Evolutionary conservation across 1,284 basidiomycete genomes (phyloP).

Genomic region (Ustilago trichophora): DNA sequence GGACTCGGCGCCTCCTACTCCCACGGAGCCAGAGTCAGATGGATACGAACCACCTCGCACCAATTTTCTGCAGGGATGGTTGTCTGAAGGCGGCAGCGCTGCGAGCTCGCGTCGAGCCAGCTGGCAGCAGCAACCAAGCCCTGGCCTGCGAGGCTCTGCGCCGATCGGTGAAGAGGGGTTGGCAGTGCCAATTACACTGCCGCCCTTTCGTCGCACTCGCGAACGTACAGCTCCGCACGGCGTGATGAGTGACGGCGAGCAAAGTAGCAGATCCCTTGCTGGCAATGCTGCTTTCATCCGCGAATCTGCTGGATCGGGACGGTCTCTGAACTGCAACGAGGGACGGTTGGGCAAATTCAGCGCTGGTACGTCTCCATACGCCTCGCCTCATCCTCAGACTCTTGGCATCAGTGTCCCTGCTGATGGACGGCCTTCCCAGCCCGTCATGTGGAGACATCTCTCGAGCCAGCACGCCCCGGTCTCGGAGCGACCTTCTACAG

Average conservation of each 20-base stretch:
- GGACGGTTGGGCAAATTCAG: background rate
- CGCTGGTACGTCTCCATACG: slow-evolving; percentile 4
- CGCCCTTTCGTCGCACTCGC: slow-evolving; percentile 26
- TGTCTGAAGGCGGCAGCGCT: slow-evolving; percentile 35
- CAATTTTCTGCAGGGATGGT: slow-evolving; percentile 25
- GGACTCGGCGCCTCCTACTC: slow-evolving; percentile 39
- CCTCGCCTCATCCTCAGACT: background rate
- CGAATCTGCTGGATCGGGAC: slow-evolving; percentile 18
- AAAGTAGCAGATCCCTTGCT: slow-evolving; percentile 19
- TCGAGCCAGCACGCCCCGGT: slow-evolving; percentile 13
- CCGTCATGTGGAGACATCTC: slow-evolving; percentile 23
- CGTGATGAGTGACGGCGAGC: slow-evolving; percentile 33
- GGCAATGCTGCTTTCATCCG: slow-evolving; percentile 43
- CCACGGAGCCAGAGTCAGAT: slow-evolving; percentile 30
- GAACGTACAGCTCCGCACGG: slow-evolving; percentile 16
- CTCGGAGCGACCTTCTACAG: background rate
- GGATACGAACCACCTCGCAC: slow-evolving; percentile 22
- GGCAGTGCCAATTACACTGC: slow-evolving; percentile 29
- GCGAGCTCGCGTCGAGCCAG: slow-evolving; percentile 36
- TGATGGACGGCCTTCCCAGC: slow-evolving; percentile 7
- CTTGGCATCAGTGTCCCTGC: slow-evolving; percentile 26
- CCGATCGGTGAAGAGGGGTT: background rate
- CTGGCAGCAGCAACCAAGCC: slow-evolving; percentile 29
- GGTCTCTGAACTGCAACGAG: background rate
- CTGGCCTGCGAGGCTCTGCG: background rate